Conservation (phyloP, 768 basidiomycete genomes). For the Boletus tomentosulus region DNA sequence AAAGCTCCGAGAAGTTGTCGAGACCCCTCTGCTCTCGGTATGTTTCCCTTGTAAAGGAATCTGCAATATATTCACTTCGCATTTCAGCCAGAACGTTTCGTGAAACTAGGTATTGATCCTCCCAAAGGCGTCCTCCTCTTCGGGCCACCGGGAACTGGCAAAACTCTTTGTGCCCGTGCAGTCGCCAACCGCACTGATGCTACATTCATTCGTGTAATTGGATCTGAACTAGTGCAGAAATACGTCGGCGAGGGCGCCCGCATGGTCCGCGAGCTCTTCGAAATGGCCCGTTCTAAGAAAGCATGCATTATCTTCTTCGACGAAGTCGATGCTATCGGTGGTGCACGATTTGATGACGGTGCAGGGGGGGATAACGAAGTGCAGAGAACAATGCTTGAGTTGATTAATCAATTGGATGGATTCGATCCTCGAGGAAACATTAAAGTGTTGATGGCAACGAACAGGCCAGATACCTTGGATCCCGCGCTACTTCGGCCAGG, state of each 20-base stretch:
- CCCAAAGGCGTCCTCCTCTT: constrained; percentile 96
- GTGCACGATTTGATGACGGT: constrained; percentile 96
- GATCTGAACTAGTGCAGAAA: constrained; percentile 99
- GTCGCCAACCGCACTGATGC: constrained; percentile 99
- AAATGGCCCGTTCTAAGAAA: constrained; percentile 98
- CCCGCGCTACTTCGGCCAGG: constrained; percentile 95
- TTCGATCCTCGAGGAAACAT: constrained; percentile 99
- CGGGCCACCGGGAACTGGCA: constrained; percentile 97
- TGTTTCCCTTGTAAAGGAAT: constrained; percentile 25
- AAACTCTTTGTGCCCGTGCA: constrained; percentile 96
- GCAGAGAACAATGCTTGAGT: constrained; percentile 97
- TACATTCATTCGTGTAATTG: constrained; percentile 98
- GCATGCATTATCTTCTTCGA: constrained; percentile 99
- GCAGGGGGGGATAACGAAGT: constrained; percentile 99
- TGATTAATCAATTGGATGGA: constrained; percentile 98
- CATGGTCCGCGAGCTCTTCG: constrained; percentile 98
- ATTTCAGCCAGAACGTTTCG: constrained; percentile 92
- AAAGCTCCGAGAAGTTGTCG: constrained; percentile 97
- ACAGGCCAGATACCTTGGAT: constrained; percentile 98
- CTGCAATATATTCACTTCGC: constrained; percentile 14
- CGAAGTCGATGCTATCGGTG: constrained; percentile 97
- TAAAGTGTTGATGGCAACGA: constrained; percentile 99
- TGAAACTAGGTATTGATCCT: constrained; percentile 97
- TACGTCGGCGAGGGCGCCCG: constrained; percentile 99
- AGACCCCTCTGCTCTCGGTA: constrained; percentile 91